Base-by-base conservation (phyloP, 164 flowering plant species). In the Magnolia sinica region DNA sequence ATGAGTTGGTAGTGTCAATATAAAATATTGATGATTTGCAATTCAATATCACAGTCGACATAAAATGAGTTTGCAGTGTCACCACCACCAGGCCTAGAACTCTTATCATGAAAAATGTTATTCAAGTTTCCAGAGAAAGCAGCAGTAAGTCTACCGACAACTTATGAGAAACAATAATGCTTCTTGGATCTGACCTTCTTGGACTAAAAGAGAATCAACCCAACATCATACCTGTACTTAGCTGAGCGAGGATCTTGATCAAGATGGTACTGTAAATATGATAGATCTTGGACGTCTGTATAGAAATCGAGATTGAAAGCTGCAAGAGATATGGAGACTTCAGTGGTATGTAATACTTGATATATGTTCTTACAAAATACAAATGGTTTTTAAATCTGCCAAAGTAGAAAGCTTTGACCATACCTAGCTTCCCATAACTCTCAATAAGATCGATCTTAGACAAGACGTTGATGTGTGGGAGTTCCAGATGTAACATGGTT, bases 381-480 rank as follows among this genome's bases (percentile, higher is more conserved):
- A 49, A 24, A 58, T 27, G 71, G 8, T 50, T 64, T 66, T 66
- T 37, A 68, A 11, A 9, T 16, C 51, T 8, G 22, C 13, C 22
- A 20, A 22, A 71, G 19, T 51, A 23, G 72, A 79, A 74, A 27
- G 64, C 37, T 50, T 37, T 50, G 74, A 64, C n/a, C 83, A 58
- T 61, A 92, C 98, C 97, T 84, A 96, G 91, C 84, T 87, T 93
- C 77, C 99, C 98, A 49, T 93, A 93, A 86, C 82, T 93, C 84
- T 92, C 99, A 79, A 93, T 93, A 3, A 96, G 87, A 86, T 96
- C 98, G 72, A 96, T 96, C 85, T 93, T 96, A 68, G 99, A 96
- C 83, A 96, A 83, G 73, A 92, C 98, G 83, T 96, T 96, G 80
- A 96, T 81, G 78, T 96, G 98, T 23, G 99, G 98, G 76, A 93